phyloP scores from a whole-genome alignment of 148 eudicot species.

The Euryodendron excelsum region DNA sequence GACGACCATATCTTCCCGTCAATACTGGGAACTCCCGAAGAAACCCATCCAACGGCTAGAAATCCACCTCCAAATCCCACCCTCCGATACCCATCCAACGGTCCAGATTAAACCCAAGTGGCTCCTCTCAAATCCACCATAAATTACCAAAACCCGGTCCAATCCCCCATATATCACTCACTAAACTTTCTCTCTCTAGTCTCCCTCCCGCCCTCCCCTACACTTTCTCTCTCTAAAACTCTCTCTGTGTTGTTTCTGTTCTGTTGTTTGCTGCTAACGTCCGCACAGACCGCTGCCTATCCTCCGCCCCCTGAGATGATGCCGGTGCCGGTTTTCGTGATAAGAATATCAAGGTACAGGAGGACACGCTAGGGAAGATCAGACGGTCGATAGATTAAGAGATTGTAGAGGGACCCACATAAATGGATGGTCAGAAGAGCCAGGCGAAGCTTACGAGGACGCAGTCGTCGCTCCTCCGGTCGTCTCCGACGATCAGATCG shows the following conservation, averaged over 20 bases:
- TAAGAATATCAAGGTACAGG: slow-evolving; percentile 35
- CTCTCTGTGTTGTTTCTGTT: neutral
- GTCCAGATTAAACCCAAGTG: slow-evolving; percentile 25
- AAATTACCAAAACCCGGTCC: slow-evolving; percentile 25
- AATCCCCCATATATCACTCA: neutral
- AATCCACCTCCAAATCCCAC: neutral
- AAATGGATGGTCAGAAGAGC: slow-evolving; percentile 57
- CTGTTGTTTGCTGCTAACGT: slow-evolving; percentile 13
- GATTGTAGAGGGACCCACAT: neutral
- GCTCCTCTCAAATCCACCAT: slow-evolving; percentile 13
- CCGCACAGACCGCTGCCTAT: slow-evolving; percentile 25
- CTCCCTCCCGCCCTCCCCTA: neutral
- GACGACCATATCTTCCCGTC: slow-evolving; percentile 47
- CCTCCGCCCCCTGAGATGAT: slow-evolving; percentile 33
- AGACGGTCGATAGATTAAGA: slow-evolving; percentile 1
- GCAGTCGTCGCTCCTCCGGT: slow-evolving; percentile 84
- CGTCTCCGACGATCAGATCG: slow-evolving; percentile 79
- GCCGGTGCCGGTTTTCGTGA: slow-evolving; percentile 23
- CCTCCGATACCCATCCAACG: slow-evolving; percentile 39
- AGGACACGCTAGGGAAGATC: slow-evolving; percentile 18
- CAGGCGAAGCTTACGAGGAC: slow-evolving; percentile 67
- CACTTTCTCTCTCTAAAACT: neutral
- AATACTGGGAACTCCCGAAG: slow-evolving; percentile 28
- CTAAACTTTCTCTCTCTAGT: neutral
- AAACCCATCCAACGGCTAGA: slow-evolving; percentile 24